These are phyloP conservation scores for Arctium lappa DNA, from an alignment of 129 eudicot species.

Conservation along the genomic window DNA sequence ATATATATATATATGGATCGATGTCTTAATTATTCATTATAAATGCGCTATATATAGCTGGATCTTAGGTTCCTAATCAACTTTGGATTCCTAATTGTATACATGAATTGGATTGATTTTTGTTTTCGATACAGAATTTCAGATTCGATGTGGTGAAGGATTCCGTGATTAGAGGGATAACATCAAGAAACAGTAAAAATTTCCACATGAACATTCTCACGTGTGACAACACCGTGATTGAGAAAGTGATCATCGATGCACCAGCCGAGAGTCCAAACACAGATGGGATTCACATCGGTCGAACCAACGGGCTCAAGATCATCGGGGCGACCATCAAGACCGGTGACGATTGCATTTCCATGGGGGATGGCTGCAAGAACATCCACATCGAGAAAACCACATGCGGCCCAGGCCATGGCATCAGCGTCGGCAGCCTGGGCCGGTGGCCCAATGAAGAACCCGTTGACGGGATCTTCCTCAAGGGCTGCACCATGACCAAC, in stretches of 20 bases:
- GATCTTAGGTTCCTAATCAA: too few relatives aligned
- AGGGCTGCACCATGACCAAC: conserved; percentile 43
- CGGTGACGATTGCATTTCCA: conserved; percentile 63
- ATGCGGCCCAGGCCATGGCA: conserved; percentile 76
- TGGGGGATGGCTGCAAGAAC: conserved; percentile 50
- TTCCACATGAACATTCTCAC: conserved; percentile 45
- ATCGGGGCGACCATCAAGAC: conserved; percentile 28
- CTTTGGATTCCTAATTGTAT: background rate
- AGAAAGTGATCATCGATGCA: conserved; percentile 31
- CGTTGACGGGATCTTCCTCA: conserved; percentile 43
- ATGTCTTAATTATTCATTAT: too few relatives aligned
- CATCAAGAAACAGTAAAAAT: conserved; percentile 48
- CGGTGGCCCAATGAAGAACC: conserved; percentile 41
- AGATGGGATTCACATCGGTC: conserved; percentile 58
- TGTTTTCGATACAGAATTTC: conserved; percentile 4
- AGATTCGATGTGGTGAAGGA: conserved; percentile 21
- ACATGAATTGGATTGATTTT: background rate
- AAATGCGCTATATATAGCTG: too few relatives aligned
- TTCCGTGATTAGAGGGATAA: conserved; percentile 27
- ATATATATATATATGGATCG: too few relatives aligned
- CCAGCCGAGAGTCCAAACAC: conserved; percentile 54
- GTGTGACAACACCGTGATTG: conserved; percentile 19
- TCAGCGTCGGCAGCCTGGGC: conserved; percentile 70
- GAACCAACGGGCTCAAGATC: conserved; percentile 28
- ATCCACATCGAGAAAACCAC: conserved; percentile 34